Base-by-base conservation (phyloP, 495 filamentous ascomycete genomes). In the Tuber borchii region DNA sequence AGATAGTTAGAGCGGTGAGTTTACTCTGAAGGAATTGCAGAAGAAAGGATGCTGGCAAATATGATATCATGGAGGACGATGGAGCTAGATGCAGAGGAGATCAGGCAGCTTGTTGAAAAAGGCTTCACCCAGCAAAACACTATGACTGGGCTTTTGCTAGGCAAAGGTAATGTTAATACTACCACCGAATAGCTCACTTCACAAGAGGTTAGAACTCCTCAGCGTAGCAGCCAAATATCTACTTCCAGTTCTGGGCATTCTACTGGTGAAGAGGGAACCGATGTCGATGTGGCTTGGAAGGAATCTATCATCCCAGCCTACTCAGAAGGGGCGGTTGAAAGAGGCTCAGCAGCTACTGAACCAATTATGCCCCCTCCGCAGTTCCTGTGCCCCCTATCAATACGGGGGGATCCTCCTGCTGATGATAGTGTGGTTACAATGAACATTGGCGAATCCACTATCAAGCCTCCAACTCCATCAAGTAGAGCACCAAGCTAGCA, bases 1-100 rank as follows among this genome's bases (percentile, higher is more conserved):
- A 68, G 93, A 96, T 74, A 86, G 88, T 71, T 96, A 99, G 83
- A 80, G 85, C 16, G 88, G 86, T 48, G 92, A 71, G 14, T 79
- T 76, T 68, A 83, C 79, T 46, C 79, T 70, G 51, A 78, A 77
- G 17, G 80, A 77, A 31, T 40, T 74, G 14, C 76, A 73, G 79
- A 83, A 81, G 73, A 79, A 70, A 83, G 84, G 82, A 83, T 84
- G 75, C 81, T 79, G 79, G 84, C 78, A 79, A 85, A 81, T 70
- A 81, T 69, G 71, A 82, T 79, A 70, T 85, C 73, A 75, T 85
- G 73, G 85, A 80, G 43, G 79, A 74, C 81, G 8, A 81, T 83
- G 81, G 79, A 77, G 26, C 82, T 81, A 48, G 73, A 76, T 26
- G 81, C 78, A 42, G 81, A 81, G 56, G 74, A 72, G 17, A 78